Percentiles rank a stretch among this genome's conserved stretches.
Conservation (phyloP, 2,329 filamentous ascomycete genomes). For the Rhytidhysteron rufulum region DNA sequence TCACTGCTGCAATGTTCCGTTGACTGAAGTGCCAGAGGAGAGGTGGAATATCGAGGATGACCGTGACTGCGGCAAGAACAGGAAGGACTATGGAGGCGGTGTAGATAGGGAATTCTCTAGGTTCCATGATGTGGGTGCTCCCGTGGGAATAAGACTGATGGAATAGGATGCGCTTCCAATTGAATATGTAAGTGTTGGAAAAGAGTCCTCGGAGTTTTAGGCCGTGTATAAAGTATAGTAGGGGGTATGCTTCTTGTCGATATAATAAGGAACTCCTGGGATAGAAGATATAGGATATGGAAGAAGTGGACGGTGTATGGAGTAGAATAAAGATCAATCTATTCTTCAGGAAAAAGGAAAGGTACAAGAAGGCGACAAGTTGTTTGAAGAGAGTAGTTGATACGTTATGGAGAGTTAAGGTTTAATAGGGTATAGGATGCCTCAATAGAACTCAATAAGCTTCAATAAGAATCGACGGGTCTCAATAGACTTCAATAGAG, state of each 20-base stretch:
- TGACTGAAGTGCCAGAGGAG: slow-evolving; percentile 59
- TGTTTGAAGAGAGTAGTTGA: too few relatives aligned
- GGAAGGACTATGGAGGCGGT: slow-evolving; percentile 43
- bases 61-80: slow-evolving; percentile 46
- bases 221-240: too few relatives aligned
- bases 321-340: background rate
- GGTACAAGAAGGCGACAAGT: too few relatives aligned
- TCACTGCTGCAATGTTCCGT: slow-evolving; percentile 57
- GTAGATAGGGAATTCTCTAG: slow-evolving; percentile 22
- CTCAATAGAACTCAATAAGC: background rate
- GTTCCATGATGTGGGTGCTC: too few relatives aligned
- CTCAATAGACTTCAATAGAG: background rate
- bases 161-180: background rate
- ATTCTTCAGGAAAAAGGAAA: too few relatives aligned
- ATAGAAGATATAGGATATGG: background rate
- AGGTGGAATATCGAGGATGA: slow-evolving; percentile 54
- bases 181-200: background rate
- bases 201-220: background rate
- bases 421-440: background rate
- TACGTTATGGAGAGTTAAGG: too few relatives aligned
- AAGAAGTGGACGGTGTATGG: background rate
- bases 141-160: background rate
- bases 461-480: too few relatives aligned
- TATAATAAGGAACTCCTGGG: too few relatives aligned
- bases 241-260: too few relatives aligned